phyloP scores from a whole-genome alignment of 352 stramenopile genomes.

The Phytophthora pinifolia region DNA sequence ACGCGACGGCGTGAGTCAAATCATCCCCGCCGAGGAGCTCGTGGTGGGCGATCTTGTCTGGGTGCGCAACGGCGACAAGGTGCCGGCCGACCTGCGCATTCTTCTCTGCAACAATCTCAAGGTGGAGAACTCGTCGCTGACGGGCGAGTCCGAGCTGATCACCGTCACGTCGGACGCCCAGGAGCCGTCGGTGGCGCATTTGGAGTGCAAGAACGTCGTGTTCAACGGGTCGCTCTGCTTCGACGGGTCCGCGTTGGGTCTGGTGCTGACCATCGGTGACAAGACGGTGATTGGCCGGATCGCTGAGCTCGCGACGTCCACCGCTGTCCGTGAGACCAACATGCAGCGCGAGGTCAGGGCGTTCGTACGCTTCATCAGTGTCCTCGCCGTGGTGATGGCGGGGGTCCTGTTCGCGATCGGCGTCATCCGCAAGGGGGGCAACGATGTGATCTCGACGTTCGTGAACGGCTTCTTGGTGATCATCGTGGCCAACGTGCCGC shows the following conservation, averaged over 20 bases:
- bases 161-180: slow-evolving; percentile 27
- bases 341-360: slow-evolving; percentile 48
- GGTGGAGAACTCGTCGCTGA: slow-evolving; percentile 70
- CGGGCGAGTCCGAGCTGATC: slow-evolving; percentile 54
- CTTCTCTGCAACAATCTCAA: slow-evolving; percentile 51
- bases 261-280: slow-evolving; percentile 48
- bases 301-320: slow-evolving; percentile 44
- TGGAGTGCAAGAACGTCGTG: slow-evolving; percentile 50
- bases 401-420: slow-evolving; percentile 34
- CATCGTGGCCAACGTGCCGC: slow-evolving; percentile 71
- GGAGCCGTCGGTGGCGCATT: slow-evolving; percentile 23
- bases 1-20: slow-evolving; percentile 43
- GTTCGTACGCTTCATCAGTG: slow-evolving; percentile 50
- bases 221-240: slow-evolving; percentile 55
- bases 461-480: slow-evolving; percentile 54
- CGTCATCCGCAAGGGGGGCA: slow-evolving; percentile 34
- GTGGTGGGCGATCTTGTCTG: slow-evolving; percentile 54
- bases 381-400: slow-evolving; percentile 37
- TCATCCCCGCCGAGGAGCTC: slow-evolving; percentile 47
- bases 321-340: slow-evolving; percentile 32
- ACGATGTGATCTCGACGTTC: slow-evolving; percentile 42
- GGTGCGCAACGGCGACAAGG: slow-evolving; percentile 52
- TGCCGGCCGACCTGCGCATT: slow-evolving; percentile 52
- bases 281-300: slow-evolving; percentile 58
- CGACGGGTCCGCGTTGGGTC: slow-evolving; percentile 40